phyloP scores from a whole-genome alignment of 176 grass and related monocot species.

The Stipa capillata region DNA sequence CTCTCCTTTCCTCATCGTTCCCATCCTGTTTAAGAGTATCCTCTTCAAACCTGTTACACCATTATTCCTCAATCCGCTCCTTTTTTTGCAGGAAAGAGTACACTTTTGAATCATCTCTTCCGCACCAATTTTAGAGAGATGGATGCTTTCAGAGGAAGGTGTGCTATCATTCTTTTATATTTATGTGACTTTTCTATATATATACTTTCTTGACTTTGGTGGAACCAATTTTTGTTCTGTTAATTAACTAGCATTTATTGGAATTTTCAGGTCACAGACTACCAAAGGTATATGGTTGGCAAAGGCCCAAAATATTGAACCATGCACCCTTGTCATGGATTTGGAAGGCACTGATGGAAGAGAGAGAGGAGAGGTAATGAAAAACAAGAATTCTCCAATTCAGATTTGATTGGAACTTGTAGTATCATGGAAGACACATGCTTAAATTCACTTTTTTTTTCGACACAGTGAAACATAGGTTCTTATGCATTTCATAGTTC shows the following conservation, averaged over 20 bases:
- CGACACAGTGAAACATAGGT: neutral
- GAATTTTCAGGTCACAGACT: constrained; percentile 68
- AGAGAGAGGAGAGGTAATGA: constrained; percentile 86
- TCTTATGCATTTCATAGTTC: neutral
- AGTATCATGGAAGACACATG: neutral
- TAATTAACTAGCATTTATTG: neutral
- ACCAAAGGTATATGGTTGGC: constrained; percentile 92
- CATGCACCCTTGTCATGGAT: constrained; percentile 81
- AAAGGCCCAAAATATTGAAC: constrained; percentile 60
- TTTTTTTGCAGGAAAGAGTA: constrained; percentile 72
- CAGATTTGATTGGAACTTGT: neutral
- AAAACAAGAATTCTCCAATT: neutral
- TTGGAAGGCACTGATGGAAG: constrained; percentile 92
- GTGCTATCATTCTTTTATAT: constrained; percentile 21
- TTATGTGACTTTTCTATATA: constrained; percentile 12
- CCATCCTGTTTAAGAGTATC: neutral
- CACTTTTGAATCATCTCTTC: constrained; percentile 91
- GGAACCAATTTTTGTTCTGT: neutral
- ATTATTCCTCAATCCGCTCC: neutral
- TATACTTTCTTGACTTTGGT: neutral
- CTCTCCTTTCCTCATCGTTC: constrained; percentile 5
- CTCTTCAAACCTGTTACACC: neutral
- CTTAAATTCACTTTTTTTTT: neutral
- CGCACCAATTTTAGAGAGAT: constrained; percentile 85
- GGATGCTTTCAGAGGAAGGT: constrained; percentile 84